Evolutionary conservation across 2,329 filamentous ascomycete genomes (phyloP), one percentile per base, ranked within the genome.

Genomic region (Penicillium brasilianum): DNA sequence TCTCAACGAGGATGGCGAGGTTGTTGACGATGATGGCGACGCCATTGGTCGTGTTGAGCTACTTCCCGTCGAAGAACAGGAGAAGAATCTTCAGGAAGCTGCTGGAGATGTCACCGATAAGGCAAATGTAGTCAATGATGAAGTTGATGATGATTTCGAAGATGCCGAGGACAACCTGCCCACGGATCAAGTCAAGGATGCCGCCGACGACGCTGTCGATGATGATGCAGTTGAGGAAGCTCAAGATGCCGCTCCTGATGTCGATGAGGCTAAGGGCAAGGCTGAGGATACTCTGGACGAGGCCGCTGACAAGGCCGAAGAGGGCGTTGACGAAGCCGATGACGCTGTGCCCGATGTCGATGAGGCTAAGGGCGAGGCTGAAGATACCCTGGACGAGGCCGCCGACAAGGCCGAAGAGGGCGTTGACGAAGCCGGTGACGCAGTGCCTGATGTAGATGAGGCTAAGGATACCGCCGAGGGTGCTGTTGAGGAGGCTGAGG

Each of bases 61-160:
- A 37, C 61, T 70, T 32, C 66, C 69, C 10, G 41, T 66, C 4
- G 78, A 74, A 43, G 74, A 70, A 58, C 68, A 70, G 32, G 49
- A 66, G 46, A 68, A 72, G 53, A 57, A 73, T 14, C 67, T 70
- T 36, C 69, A 68, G 51, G 66, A 83, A 56, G 81, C 83, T 62
- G 80, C 82, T 34, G 80, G 83, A 59, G 79, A 80, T 44, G 83
- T 80, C 55, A 70, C 51, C 39, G 61, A 82, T 56, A 80, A 83
- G 65, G 81, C 81, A 30, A 78, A 85, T 65, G 79, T 78, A 37
- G 82, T 78, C 50, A 71, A 81, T 77, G 72, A 80, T 71, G 63
- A 78, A 79, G 55, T 83, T 37, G 81, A 80, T 43, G 81, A 83
- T 65, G 72, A 65, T 14, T 60, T 64, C 7, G 71, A 71, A 43